phyloP scores from a whole-genome alignment of 176 grass and related monocot genomes.

The Musa troglodytarum region DNA sequence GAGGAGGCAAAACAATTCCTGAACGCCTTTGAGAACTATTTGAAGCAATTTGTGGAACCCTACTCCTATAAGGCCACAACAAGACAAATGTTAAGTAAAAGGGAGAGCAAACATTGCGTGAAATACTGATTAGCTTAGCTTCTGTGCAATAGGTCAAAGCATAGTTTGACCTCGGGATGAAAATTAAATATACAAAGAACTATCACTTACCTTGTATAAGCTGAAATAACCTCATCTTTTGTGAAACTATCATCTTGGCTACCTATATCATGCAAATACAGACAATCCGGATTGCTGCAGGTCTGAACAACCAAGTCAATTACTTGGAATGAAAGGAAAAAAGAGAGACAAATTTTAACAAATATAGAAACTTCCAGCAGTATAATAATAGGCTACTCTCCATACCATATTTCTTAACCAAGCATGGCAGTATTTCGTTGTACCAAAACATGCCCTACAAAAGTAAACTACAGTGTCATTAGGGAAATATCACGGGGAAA shows the following conservation, averaged over 20 bases:
- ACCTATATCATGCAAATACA: constrained; percentile 97
- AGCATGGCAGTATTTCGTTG: constrained; percentile 97
- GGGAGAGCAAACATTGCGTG: background rate
- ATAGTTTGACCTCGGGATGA: background rate
- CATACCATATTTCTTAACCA: constrained; percentile 95
- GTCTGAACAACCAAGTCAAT: constrained; percentile 44
- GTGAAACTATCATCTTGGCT: constrained; percentile 96
- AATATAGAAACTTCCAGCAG: constrained; percentile 12
- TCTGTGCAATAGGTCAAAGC: background rate
- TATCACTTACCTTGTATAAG: constrained; percentile 71
- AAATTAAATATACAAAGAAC: background rate
- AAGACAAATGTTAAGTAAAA: constrained; percentile 9
- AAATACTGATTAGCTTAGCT: constrained; percentile 2
- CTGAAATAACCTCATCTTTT: constrained; percentile 98
- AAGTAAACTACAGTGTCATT: constrained; percentile 3
- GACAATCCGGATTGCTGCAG: constrained; percentile 96
- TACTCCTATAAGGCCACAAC: constrained; percentile 55
- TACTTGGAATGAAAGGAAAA: constrained; percentile 10
- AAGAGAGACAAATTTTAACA: background rate
- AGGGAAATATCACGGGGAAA: constrained; percentile 11
- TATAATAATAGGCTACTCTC: constrained; percentile 15
- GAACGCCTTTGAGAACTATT: constrained; percentile 61
- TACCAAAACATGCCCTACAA: constrained; percentile 94
- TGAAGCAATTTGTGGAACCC: constrained; percentile 75
- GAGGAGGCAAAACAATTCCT: constrained; percentile 76